Conservation (phyloP, 441 rosid genomes). For the Bocquillonia castaneifolia region DNA sequence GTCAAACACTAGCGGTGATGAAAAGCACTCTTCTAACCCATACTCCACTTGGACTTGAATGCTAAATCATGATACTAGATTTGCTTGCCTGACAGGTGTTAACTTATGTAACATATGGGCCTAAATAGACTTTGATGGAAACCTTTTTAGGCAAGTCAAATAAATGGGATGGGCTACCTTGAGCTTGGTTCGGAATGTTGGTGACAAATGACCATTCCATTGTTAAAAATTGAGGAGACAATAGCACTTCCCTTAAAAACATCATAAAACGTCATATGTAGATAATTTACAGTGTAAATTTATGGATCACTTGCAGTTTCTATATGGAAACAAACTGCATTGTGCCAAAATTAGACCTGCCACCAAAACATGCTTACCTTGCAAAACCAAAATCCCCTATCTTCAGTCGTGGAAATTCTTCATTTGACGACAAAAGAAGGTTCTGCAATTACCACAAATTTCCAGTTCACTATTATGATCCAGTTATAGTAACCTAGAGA, state of each 20-base stretch:
- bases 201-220: conserved; percentile 21
- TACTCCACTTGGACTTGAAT: not conserved
- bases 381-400: conserved; percentile 96
- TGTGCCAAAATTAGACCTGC: not conserved
- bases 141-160: conserved; percentile 6
- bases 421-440: conserved; percentile 59
- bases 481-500: conserved; percentile 3
- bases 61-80: not conserved
- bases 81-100: conserved; percentile 14
- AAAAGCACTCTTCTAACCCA: not conserved
- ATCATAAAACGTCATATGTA: conserved; percentile 13
- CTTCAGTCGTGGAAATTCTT: conserved; percentile 52
- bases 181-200: conserved; percentile 1
- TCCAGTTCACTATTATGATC: conserved; percentile 14
- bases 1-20: not conserved
- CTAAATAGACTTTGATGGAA: conserved; percentile 1
- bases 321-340: not conserved
- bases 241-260: not conserved
- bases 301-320: not conserved
- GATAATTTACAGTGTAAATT: conserved; percentile 5
- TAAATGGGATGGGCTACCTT: conserved; percentile 9
- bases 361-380: conserved; percentile 38
- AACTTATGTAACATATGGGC: conserved; percentile 12
- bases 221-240: conserved; percentile 6
- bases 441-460: conserved; percentile 44